phyloP scores from a whole-genome alignment of 352 stramenopile species.

The Phytophthora quininea region DNA sequence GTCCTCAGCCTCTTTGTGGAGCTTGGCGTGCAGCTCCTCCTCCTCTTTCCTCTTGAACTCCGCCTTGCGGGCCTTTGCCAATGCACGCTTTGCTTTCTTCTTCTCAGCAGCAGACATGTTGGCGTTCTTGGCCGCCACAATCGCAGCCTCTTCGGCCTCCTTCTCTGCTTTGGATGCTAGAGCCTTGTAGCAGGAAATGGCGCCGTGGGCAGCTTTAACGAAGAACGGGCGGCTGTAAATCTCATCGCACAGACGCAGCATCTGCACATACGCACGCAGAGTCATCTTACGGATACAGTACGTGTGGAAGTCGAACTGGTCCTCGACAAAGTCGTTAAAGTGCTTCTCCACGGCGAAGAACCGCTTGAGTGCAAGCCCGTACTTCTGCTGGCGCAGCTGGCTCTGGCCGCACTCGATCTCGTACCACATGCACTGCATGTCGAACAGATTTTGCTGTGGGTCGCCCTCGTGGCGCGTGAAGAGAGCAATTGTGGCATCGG shows the following conservation, averaged over 20 bases:
- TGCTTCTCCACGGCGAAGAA: slow-evolving; percentile 96
- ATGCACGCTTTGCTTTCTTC: slow-evolving; percentile 90
- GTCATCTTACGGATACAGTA: slow-evolving; percentile 99
- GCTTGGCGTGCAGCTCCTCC: slow-evolving; percentile 73
- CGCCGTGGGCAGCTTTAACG: slow-evolving; percentile 84
- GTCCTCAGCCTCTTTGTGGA: slow-evolving; percentile 81
- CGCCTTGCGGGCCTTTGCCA: slow-evolving; percentile 89
- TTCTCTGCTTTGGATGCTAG: slow-evolving; percentile 75
- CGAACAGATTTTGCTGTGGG: slow-evolving; percentile 95
- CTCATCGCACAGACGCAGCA: slow-evolving; percentile 94
- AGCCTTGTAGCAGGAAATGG: slow-evolving; percentile 90
- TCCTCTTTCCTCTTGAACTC: slow-evolving; percentile 90
- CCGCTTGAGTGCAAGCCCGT: slow-evolving; percentile 93
- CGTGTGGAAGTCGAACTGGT: slow-evolving; percentile 99
- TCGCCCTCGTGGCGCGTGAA: slow-evolving; percentile 98
- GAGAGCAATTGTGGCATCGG: slow-evolving; percentile 94
- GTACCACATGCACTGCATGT: slow-evolving; percentile 99
- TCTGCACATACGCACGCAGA: slow-evolving; percentile 94
- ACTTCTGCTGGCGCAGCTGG: slow-evolving; percentile 66
- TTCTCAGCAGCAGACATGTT: slow-evolving; percentile 94
- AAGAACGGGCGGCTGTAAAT: slow-evolving; percentile 93
- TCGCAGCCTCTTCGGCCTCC: slow-evolving; percentile 38
- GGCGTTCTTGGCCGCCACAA: slow-evolving; percentile 50
- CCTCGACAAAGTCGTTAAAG: slow-evolving; percentile 97
- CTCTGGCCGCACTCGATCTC: slow-evolving; percentile 91